Percentiles rank a stretch among this genome's conserved stretches.
Evolutionary conservation across 306 rosid species (phyloP).

Genomic region (Medicago arabica): DNA sequence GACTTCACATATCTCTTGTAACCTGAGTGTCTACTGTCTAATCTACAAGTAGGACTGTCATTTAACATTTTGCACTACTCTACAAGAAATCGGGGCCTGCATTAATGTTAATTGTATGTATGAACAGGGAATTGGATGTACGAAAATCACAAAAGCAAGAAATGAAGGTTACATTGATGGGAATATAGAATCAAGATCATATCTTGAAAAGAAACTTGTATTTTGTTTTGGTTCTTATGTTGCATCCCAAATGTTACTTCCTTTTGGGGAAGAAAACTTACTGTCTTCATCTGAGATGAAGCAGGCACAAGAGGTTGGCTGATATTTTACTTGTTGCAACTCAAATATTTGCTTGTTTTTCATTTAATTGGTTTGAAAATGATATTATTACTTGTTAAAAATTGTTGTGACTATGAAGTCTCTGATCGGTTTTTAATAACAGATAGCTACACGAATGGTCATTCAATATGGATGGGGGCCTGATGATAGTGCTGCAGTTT

Average conservation of each 20-base stretch:
- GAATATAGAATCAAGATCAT: constrained; percentile 89
- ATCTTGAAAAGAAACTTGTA: constrained; percentile 93
- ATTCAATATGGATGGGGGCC: constrained; percentile 99
- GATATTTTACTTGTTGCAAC: constrained; percentile 30
- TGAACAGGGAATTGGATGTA: constrained; percentile 91
- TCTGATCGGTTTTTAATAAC: constrained; percentile 45
- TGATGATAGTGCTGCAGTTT: constrained; percentile 96
- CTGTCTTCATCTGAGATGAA: constrained; percentile 80
- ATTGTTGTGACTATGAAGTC: constrained; percentile 18
- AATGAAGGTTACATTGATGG: constrained; percentile 70
- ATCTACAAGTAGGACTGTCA: constrained; percentile 14
- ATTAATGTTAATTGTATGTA: constrained; percentile 9
- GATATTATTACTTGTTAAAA: constrained; percentile 17
- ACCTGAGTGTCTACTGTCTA: constrained; percentile 25
- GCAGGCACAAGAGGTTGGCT: constrained; percentile 93
- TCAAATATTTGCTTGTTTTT: constrained; percentile 40
- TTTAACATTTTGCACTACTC: not conserved
- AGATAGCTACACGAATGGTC: constrained; percentile 98
- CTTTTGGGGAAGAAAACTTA: constrained; percentile 94
- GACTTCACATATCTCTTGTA: not conserved
- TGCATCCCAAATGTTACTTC: constrained; percentile 90
- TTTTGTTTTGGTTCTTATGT: constrained; percentile 95
- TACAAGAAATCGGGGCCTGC: not conserved
- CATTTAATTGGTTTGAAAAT: constrained; percentile 21
- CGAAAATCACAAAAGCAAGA: constrained; percentile 81